Base-by-base conservation (phyloP, 225 moss, liverwort and hornwort species). In the Straminergon stramineum region DNA sequence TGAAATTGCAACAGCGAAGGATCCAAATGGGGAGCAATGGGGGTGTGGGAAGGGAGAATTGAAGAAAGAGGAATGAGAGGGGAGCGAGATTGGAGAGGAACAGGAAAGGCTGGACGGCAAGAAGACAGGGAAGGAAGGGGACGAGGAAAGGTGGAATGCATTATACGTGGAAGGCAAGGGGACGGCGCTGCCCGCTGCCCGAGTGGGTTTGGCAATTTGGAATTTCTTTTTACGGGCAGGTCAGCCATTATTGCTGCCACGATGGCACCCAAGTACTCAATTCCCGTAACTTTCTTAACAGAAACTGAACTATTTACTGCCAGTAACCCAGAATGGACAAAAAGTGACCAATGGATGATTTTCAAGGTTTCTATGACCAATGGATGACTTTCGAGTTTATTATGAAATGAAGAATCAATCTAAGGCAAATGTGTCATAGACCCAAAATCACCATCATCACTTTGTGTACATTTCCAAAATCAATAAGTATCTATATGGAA, bases 371-470 rank as follows among this genome's bases (percentile, higher is more conserved):
- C 1, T 23, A 0, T 68, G 11, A 4, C 6, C 11, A 35, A 67
- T 35, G 7, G 20, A 67, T 43, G 43, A 43, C 9, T 73, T 73
- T 73, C 0, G 6, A 43, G 27, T 23, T 39, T 23, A n/a, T 13
- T 39, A 26, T 27, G 16, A 73, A 73, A 43, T 43, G 71, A 41
- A 70, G 39, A 73, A 27, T 39, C 11, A 2, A 22, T 12, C 1
- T 69, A 6, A 35, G 37, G 18, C 18, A 68, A 37, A 37, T 39
- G 6, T 14, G 2, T 4, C 4, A 26, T 24, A 14, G 7, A 32
- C 4, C 4, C 1, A 2, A n/a, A 70, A 39, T 1, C 4, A 2
- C 13, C n/a, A 68, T n/a, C 70, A 70, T 14, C 23, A 45, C 2
- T 73, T 0, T 17, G 0, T 17, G 3, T 28, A 28, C 17, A 28